These are phyloP conservation scores for Beauveria sp. DNA, from an alignment of 2,329 filamentous ascomycete species.

Conservation along the genomic window DNA sequence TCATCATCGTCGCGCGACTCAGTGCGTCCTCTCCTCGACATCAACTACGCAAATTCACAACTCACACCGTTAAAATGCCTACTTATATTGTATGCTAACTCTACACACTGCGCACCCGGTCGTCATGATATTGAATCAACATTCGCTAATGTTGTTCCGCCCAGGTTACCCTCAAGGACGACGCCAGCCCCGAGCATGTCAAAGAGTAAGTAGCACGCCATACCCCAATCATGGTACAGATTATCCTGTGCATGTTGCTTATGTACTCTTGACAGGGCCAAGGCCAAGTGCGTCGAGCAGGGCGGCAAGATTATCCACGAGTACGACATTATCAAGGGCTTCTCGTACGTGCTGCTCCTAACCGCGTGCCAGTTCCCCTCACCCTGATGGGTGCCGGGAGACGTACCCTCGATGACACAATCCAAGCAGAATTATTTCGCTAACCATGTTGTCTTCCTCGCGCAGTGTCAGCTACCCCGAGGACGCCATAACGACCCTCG, in stretches of 20 bases:
- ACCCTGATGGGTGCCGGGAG: constrained; percentile 1
- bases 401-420: not conserved
- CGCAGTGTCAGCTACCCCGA: constrained; percentile 64
- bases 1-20: constrained; percentile 7
- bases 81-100: constrained; percentile 43
- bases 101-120: not conserved
- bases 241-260: not conserved
- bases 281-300: constrained; percentile 64
- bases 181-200: constrained; percentile 59
- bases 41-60: not conserved
- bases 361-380: not conserved
- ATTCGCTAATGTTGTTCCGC: not conserved
- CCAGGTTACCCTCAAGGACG: constrained; percentile 73
- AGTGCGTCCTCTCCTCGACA: not conserved
- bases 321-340: constrained; percentile 83
- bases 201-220: constrained; percentile 45
- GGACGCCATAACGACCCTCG: constrained; percentile 58
- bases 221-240: not conserved
- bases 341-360: constrained; percentile 60
- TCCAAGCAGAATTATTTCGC: not conserved
- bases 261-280: constrained; percentile 47
- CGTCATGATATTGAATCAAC: not conserved
- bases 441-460: not conserved
- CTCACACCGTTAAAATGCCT: constrained; percentile 38
- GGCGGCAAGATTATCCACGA: constrained; percentile 81